Base-by-base conservation (phyloP, 768 basidiomycete genomes). In the Mycena kentingensis region DNA sequence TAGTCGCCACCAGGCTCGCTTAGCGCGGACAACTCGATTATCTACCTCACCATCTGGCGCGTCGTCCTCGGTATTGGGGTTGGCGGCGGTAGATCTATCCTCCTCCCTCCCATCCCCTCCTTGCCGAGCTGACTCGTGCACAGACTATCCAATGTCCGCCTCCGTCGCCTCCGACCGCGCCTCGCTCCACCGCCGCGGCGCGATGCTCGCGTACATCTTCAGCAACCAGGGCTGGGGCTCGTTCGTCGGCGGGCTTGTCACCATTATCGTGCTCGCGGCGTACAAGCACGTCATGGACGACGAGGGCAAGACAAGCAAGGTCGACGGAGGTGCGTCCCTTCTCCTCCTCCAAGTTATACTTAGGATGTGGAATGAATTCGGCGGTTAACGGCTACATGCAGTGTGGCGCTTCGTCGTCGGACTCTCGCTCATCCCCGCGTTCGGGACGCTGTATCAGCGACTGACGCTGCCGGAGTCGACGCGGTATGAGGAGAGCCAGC, bases 41-140 rank as follows among this genome's bases (percentile, higher is more conserved):
- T 88, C 56, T 90, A 85, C 66, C 73, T 91, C 13, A 73, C 73
- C n/a, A 60, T 84, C 5, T 89, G 80, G 63, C 84, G 89, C 13
- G 84, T 90, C 49, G 62, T 91, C 7, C 80, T 91, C 31, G 90
- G 90, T 0, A 71, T 92, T 13, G 90, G 89, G n/a, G 82, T 91
- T 0, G 90, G 88, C 12, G 89, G 86, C 1, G 62, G 53, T 56
- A 46, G 2, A 49, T 46, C 16, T 8, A 7, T 15, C 16, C 16
- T 15, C 25, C 12, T 41, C 6, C 3, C 10, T 19, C 2, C 12
- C 25, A 19, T 22, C 24, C 22, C 5, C 4, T n/a, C 12, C 12
- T 19, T 39, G 19, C 10, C 37, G 21, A 13, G 44, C 48, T 16
- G 37, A 10, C 19, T 7, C 15, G 12, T n/a, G n/a, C n/a, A 34